A percentile compares a stretch with the other conserved stretches of the same genome.
phyloP scores from a whole-genome alignment of 106 monocot genomes.

The Posidonia australis region DNA sequence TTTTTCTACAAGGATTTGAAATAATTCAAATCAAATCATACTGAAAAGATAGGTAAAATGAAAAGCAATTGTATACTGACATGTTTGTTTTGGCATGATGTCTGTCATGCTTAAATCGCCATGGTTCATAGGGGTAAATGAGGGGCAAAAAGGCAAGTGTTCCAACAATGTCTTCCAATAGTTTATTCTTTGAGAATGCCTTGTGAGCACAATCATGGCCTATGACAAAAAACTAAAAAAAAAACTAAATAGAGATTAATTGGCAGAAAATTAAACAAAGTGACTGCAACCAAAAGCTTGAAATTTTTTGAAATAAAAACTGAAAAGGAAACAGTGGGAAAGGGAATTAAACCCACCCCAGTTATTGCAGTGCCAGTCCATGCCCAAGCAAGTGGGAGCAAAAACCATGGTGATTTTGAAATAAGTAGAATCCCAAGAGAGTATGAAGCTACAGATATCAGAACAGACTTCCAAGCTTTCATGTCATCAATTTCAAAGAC shows the following conservation, averaged over 20 bases:
- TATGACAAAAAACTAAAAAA: conserved; percentile 92
- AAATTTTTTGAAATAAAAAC: background rate
- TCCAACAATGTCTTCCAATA: conserved; percentile 89
- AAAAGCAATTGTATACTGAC: conserved; percentile 32
- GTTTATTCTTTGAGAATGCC: conserved; percentile 93
- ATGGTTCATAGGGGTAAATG: conserved; percentile 97
- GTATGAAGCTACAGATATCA: conserved; percentile 75
- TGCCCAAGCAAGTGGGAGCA: conserved; percentile 92
- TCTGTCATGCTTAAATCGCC: conserved; percentile 91
- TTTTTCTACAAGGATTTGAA: no score
- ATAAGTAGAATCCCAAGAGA: conserved; percentile 61
- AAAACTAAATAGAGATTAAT: background rate
- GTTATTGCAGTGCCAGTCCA: conserved; percentile 95
- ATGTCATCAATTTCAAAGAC: conserved; percentile 92
- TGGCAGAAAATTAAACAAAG: background rate
- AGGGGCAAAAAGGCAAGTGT: conserved; percentile 91
- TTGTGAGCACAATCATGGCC: conserved; percentile 98
- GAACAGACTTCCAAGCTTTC: conserved; percentile 88
- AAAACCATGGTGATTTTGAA: conserved; percentile 78
- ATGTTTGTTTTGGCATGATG: conserved; percentile 99
- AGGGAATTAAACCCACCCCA: conserved; percentile 45
- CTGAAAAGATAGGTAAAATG: background rate
- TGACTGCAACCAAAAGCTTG: background rate
- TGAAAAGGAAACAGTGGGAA: background rate
- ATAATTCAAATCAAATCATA: background rate